Evolutionary conservation across 2,329 filamentous ascomycete species (phyloP), one percentile per base, ranked within the genome.

Genomic region (Aureobasidium vineae): DNA sequence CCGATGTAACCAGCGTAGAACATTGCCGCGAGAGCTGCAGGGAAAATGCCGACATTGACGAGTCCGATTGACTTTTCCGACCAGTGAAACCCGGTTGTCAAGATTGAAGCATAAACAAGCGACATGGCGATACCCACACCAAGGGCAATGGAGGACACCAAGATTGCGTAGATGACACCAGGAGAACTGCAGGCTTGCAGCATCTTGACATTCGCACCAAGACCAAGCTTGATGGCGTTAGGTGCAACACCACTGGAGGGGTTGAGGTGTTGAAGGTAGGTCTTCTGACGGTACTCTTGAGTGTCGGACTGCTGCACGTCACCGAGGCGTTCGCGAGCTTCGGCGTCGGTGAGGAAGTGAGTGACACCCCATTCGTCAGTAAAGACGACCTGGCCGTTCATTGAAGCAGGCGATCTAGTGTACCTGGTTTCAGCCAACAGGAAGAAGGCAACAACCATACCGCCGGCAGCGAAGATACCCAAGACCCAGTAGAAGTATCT

Each of bases 401-500:
- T 31, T 1, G 72, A 71, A n/a, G 74, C 72, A 0, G 76, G 71
- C 0, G 73, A 73, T 0, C 78, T 75, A n/a, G 73, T 68, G 67
- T 76, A 80, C 23, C 73, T 71, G 0, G 79, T 75, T 75, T 84
- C 75, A 67, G 82, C 75, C 64, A 77, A 70, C 65, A 76, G 65
- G 68, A 80, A 73, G 70, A 80, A 54, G 66, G 77, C 69, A 28
- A 80, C 63, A 68, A 82, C 54, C 10, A 79, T 69, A 1, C 77
- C 76, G 6, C 75, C 61, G 10, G 70, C 76, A 10, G 75, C 70
- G 5, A 77, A 72, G 47, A 78, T 77, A 11, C 73, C 73, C 23
- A 77, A 77, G 1, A 79, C 72, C 75, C 76, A 78, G 57, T 80
- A 80, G 69, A 78, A 80, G 76, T 77, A 80, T 43, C 77, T 71